Conservation (phyloP, 2,329 filamentous ascomycete species). For the Xylaria sp. region DNA sequence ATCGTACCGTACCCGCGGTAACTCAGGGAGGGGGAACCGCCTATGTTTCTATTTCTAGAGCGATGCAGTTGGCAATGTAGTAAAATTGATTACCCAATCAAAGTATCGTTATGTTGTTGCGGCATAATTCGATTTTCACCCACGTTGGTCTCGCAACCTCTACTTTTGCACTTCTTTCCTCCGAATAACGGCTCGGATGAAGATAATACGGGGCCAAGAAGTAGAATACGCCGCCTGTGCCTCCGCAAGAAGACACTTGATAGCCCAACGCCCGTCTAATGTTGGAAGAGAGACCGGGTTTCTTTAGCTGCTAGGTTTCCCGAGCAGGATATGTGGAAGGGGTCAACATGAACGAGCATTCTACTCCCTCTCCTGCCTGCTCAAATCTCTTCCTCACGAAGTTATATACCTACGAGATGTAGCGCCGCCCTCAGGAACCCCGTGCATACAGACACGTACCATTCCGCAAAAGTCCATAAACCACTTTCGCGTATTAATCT, state of each 20-base stretch:
- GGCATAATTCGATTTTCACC: neutral
- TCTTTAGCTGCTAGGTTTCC: too few species aligned
- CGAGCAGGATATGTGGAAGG: neutral
- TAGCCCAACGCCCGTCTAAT: neutral
- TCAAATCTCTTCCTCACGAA: too few species aligned
- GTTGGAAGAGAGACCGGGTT: neutral
- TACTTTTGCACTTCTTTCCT: neutral
- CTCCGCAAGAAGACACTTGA: neutral
- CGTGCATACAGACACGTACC: neutral
- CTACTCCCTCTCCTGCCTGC: neutral
- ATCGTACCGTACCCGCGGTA: neutral
- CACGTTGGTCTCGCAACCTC: neutral
- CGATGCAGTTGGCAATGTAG: neutral
- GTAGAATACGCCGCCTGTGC: neutral
- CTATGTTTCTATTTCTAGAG: neutral
- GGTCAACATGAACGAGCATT: neutral
- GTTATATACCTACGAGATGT: neutral
- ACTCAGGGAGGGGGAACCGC: neutral
- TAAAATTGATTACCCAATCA: neutral
- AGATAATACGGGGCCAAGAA: neutral
- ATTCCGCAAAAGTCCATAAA: too few species aligned
- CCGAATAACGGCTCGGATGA: neutral
- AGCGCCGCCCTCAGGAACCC: neutral
- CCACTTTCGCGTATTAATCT: too few species aligned
- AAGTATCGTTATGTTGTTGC: neutral